Conservation (phyloP, 768 basidiomycete species). For the Candolleomyces eurysporus region DNA sequence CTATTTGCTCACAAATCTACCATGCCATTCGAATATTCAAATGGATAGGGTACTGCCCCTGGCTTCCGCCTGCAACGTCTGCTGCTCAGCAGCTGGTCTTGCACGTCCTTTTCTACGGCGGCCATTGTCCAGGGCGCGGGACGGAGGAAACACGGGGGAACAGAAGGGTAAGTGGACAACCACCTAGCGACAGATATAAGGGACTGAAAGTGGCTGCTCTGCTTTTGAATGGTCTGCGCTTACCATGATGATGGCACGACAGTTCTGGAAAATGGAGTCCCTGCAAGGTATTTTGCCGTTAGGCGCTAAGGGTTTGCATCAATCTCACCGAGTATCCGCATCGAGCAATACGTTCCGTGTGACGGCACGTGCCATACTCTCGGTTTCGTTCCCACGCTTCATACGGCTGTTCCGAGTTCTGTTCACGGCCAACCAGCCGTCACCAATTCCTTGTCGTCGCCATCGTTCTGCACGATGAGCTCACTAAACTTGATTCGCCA, state of each 20-base stretch:
- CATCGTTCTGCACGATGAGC: constrained; percentile 26
- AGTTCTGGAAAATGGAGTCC: constrained; percentile 1
- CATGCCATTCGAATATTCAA: constrained; percentile 45
- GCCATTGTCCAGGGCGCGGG: constrained; percentile 11
- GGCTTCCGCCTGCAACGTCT: constrained; percentile 37
- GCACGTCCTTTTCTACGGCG: constrained; percentile 41
- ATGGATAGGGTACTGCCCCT: constrained; percentile 56
- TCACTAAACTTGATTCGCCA: constrained; percentile 33
- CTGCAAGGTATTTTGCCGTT: background rate
- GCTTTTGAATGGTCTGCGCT: constrained; percentile 1
- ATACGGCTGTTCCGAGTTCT: background rate
- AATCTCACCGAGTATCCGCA: background rate
- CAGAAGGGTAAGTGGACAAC: constrained; percentile 12
- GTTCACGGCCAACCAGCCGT: background rate
- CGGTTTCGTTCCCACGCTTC: background rate
- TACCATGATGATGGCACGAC: constrained; percentile 2
- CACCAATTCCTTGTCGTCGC: background rate
- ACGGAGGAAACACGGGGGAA: constrained; percentile 12
- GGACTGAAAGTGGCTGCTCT: background rate
- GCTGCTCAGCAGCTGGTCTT: constrained; percentile 40
- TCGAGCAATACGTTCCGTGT: background rate
- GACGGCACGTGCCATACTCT: background rate
- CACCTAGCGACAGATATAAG: background rate
- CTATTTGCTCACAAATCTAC: constrained; percentile 51
- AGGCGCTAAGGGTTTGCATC: background rate